These are phyloP conservation scores for Stachybotrys elegans DNA, from an alignment of 2,329 filamentous ascomycete genomes.

Conservation along the genomic window DNA sequence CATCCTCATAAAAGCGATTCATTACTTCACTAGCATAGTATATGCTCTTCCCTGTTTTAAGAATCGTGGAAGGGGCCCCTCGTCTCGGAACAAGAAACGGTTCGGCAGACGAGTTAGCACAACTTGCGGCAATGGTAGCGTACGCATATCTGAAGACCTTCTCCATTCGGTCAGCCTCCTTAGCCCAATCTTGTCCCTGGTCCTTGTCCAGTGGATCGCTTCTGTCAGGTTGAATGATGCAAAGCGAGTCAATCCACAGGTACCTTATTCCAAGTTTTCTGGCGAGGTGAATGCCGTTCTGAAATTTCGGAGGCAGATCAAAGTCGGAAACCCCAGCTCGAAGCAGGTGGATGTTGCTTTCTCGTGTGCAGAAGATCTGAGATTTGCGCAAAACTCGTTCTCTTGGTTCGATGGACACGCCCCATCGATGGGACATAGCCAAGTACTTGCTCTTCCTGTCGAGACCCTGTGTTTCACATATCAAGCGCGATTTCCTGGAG, in stretches of 20 bases:
- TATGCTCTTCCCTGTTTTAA: not conserved
- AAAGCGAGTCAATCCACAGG: constrained; percentile 4
- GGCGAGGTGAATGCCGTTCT: not conserved
- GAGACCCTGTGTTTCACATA: not conserved
- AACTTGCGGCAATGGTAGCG: constrained; percentile 9
- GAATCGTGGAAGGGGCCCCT: constrained; percentile 2
- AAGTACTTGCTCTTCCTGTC: constrained; percentile 4
- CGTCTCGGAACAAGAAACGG: constrained; percentile 13
- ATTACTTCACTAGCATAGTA: constrained; percentile 22
- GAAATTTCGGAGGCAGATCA: not conserved
- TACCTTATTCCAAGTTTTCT: not conserved
- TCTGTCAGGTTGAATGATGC: constrained; percentile 9
- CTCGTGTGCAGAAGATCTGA: not conserved
- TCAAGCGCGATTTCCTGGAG: constrained; percentile 4
- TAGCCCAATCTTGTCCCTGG: constrained; percentile 8
- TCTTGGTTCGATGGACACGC: constrained; percentile 1
- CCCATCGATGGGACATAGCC: constrained; percentile 21
- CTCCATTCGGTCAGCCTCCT: constrained; percentile 10
- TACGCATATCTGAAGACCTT: constrained; percentile 10
- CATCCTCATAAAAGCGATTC: constrained; percentile 27
- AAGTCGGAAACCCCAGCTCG: not conserved
- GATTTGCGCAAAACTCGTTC: not conserved
- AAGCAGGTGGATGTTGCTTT: not conserved
- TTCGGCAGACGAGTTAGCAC: not conserved
- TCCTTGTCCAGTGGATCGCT: not conserved